Evolutionary conservation across 176 grass and related monocot genomes (phyloP).

Genomic region (Musa troglodytarum): DNA sequence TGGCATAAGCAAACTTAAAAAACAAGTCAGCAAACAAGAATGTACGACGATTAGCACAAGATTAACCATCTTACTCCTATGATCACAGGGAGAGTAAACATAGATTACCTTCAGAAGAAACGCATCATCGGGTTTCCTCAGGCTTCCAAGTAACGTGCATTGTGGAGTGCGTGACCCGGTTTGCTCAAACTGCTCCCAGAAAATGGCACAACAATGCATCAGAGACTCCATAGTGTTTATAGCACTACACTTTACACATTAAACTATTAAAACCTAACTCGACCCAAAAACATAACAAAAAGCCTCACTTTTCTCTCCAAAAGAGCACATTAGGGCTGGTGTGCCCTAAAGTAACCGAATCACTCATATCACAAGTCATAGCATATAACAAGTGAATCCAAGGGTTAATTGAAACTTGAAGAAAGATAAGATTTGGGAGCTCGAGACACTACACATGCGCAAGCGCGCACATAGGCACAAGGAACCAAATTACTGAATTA

Average conservation of each 20-base stretch:
- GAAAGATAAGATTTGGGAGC: background rate
- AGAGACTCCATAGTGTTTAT: background rate
- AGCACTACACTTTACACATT: background rate
- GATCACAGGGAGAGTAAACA: background rate
- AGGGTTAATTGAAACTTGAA: background rate
- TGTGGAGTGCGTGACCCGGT: constrained; percentile 78
- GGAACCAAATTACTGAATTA: background rate
- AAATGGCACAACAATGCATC: constrained; percentile 16
- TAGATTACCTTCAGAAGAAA: constrained; percentile 54
- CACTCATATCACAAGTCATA: background rate
- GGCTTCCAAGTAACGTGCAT: constrained; percentile 67
- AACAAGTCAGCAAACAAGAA: background rate
- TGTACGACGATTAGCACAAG: background rate
- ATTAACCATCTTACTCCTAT: background rate
- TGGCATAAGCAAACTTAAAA: background rate
- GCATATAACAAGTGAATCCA: background rate
- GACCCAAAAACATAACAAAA: background rate
- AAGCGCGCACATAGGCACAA: background rate
- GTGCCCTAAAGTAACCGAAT: background rate
- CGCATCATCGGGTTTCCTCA: constrained; percentile 56
- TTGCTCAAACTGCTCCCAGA: constrained; percentile 55
- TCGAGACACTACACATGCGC: background rate
- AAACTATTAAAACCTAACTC: background rate
- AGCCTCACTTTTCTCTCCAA: no score
- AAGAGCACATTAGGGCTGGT: no score